phyloP scores from a whole-genome alignment of 371 early-diverging fungal genomes.

The Mucor lusitanicus region DNA sequence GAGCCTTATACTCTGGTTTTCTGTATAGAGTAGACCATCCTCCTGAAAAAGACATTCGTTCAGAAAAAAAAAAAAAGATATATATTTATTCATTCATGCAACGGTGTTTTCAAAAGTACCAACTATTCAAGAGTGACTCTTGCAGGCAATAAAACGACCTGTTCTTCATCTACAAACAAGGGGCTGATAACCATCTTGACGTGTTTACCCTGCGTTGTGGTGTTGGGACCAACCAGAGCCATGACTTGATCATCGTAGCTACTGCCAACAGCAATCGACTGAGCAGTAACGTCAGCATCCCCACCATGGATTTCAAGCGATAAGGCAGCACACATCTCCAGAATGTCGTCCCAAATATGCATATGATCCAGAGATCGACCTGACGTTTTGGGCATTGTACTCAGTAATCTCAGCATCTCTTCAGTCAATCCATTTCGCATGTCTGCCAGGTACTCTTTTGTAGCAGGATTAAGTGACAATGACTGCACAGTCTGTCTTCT shows the following conservation, averaged over 20 bases:
- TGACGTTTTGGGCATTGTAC: constrained; percentile 11
- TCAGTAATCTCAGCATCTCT: constrained; percentile 21
- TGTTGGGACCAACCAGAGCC: constrained; percentile 39
- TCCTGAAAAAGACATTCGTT: too few species aligned
- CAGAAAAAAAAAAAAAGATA: too few species aligned
- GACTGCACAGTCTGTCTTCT: constrained; percentile 54
- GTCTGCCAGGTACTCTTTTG: constrained; percentile 44
- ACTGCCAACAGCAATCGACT: constrained; percentile 33
- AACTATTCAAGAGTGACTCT: constrained; percentile 41
- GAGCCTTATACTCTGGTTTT: too few species aligned
- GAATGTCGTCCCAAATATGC: constrained; percentile 36
- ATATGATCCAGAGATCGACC: constrained; percentile 19
- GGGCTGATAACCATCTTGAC: constrained; percentile 45
- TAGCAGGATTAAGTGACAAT: constrained; percentile 47
- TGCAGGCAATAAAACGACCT: constrained; percentile 41
- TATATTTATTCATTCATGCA: background rate
- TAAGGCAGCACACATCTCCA: constrained; percentile 37
- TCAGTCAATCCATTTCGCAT: constrained; percentile 34
- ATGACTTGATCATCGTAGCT: constrained; percentile 47
- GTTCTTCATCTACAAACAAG: constrained; percentile 50
- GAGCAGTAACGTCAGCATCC: constrained; percentile 47
- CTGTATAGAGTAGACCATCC: too few species aligned
- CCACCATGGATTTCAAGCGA: constrained; percentile 51
- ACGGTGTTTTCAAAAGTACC: background rate
- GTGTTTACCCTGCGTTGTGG: constrained; percentile 21